phyloP scores from a whole-genome alignment of 2,329 filamentous ascomycete genomes.

The Clathrospora elynae region DNA sequence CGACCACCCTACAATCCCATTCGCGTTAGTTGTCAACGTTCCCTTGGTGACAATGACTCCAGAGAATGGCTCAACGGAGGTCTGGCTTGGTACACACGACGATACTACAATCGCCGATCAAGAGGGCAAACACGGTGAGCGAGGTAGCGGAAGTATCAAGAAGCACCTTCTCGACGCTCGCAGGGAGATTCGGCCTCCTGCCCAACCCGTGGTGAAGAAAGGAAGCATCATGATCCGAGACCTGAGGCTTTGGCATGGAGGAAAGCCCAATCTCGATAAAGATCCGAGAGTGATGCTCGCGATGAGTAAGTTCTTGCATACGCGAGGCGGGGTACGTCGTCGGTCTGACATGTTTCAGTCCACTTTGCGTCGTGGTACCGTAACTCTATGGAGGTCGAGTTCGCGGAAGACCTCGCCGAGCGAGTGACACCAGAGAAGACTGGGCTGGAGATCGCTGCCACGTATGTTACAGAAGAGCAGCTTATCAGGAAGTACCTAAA shows the following conservation, averaged over 20 bases:
- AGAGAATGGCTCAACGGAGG: slow-evolving; percentile 57
- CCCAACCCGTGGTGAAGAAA: slow-evolving; percentile 46
- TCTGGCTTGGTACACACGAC: slow-evolving; percentile 57
- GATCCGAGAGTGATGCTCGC: slow-evolving; percentile 55
- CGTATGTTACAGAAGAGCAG: slow-evolving; percentile 54
- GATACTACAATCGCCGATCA: slow-evolving; percentile 44
- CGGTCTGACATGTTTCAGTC: slow-evolving; percentile 34
- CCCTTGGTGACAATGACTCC: slow-evolving; percentile 53
- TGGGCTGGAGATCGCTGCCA: slow-evolving; percentile 57
- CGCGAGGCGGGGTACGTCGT: background rate
- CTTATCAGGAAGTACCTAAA: slow-evolving; percentile 58
- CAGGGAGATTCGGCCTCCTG: slow-evolving; percentile 23
- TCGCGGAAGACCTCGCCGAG: slow-evolving; percentile 57
- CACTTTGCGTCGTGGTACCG: slow-evolving; percentile 63
- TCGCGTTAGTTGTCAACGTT: slow-evolving; percentile 56
- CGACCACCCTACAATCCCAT: slow-evolving; percentile 46
- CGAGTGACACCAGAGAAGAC: slow-evolving; percentile 50
- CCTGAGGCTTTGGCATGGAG: slow-evolving; percentile 57
- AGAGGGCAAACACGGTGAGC: slow-evolving; percentile 49
- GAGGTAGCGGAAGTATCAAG: slow-evolving; percentile 40
- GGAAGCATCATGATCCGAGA: slow-evolving; percentile 56
- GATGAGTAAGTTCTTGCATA: slow-evolving; percentile 28
- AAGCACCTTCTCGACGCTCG: slow-evolving; percentile 27
- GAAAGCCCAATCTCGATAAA: slow-evolving; percentile 54
- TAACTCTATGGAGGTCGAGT: slow-evolving; percentile 63